Evolutionary conservation across 2,329 filamentous ascomycete species (phyloP).

Genomic region (Exophiala xenobiotica): DNA sequence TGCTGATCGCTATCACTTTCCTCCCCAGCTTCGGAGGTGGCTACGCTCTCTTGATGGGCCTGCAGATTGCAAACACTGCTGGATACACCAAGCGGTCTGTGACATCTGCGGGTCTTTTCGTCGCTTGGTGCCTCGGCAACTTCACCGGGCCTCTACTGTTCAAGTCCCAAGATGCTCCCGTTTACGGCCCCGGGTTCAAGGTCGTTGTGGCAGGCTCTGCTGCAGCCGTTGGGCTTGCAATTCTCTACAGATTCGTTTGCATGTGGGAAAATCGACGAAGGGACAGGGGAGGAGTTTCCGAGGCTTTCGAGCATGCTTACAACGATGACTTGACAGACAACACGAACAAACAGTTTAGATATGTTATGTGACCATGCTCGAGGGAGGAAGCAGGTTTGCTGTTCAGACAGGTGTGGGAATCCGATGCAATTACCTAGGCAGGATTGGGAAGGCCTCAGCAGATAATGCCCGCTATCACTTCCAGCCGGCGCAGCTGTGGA

Average conservation of each 20-base stretch:
- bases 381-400: no score
- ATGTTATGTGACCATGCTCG: neutral
- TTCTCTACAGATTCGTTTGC: conserved; percentile 22
- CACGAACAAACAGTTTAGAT: conserved; percentile 20
- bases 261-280: conserved; percentile 30
- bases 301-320: conserved; percentile 54
- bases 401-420: no score
- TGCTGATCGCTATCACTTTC: conserved; percentile 52
- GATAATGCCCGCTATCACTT: no score
- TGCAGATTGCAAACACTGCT: conserved; percentile 42
- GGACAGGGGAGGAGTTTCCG: conserved; percentile 32
- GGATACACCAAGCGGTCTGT: conserved; percentile 31
- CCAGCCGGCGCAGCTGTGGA: no score
- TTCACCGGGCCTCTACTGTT: conserved; percentile 40
- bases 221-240: conserved; percentile 31
- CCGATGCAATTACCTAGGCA: no score
- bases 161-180: conserved; percentile 35
- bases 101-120: conserved; percentile 27
- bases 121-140: conserved; percentile 39
- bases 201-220: conserved; percentile 28
- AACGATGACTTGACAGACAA: conserved; percentile 54
- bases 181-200: conserved; percentile 35
- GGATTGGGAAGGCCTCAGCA: no score
- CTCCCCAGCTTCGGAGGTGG: conserved; percentile 47
- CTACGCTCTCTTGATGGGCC: conserved; percentile 54